Percentiles rank a stretch among this genome's conserved stretches.
phyloP scores from a whole-genome alignment of 768 basidiomycete species.

The Boletus speciosus region DNA sequence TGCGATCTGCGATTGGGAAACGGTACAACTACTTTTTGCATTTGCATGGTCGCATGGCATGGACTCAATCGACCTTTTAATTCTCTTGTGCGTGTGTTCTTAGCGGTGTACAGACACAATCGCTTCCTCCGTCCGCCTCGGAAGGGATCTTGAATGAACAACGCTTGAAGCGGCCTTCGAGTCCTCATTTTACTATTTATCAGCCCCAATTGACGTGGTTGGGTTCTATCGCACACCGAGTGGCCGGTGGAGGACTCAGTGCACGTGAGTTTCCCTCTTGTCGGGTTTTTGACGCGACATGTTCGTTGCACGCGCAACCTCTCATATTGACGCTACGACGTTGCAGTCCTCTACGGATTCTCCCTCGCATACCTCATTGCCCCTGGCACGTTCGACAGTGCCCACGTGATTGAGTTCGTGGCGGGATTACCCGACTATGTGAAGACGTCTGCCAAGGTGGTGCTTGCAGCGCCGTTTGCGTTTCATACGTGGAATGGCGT shows the following conservation, averaged over 20 bases:
- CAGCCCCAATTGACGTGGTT: constrained; percentile 92
- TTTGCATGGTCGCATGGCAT: neutral
- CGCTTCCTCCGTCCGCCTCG: constrained; percentile 55
- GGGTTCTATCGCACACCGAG: constrained; percentile 80
- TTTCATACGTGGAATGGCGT: constrained; percentile 91
- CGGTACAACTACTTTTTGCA: constrained; percentile 31
- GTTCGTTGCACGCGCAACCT: neutral
- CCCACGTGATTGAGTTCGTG: constrained; percentile 69
- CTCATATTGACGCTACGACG: neutral
- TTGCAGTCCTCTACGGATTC: constrained; percentile 80
- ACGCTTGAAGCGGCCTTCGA: constrained; percentile 82
- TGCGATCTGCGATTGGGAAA: constrained; percentile 33
- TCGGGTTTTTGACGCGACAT: too few relatives aligned
- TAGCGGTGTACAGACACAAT: constrained; percentile 62
- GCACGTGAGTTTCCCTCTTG: constrained; percentile 29
- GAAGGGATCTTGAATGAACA: constrained; percentile 79
- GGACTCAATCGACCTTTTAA: neutral
- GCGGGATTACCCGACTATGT: constrained; percentile 68
- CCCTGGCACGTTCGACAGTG: constrained; percentile 76
- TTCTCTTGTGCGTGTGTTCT: neutral
- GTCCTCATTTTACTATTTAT: constrained; percentile 97
- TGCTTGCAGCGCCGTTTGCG: constrained; percentile 83
- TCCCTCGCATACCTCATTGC: constrained; percentile 82
- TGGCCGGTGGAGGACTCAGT: constrained; percentile 79
- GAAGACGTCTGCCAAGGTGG: constrained; percentile 71